Evolutionary conservation across 208 protist species (phyloP).

Genomic region (Vickermania spadyakhi): DNA sequence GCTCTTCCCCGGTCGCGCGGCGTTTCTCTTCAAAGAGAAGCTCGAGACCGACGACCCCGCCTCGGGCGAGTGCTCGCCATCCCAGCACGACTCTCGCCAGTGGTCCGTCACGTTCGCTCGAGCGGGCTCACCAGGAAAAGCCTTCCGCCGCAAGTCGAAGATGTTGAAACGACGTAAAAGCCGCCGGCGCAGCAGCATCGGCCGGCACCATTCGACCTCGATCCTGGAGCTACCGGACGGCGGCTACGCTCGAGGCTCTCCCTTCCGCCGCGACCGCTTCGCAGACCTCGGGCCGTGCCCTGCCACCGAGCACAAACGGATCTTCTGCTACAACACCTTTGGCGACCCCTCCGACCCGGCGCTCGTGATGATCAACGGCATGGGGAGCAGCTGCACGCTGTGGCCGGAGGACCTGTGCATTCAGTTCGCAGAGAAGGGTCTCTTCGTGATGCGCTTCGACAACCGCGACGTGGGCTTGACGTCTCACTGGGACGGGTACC

Average conservation of each 20-base stretch:
- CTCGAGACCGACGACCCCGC: neutral
- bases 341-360: slow-evolving; percentile 38
- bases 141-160: neutral
- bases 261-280: slow-evolving; percentile 35
- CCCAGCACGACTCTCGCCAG: neutral
- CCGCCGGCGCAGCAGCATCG: neutral
- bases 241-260: slow-evolving; percentile 1
- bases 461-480: slow-evolving; percentile 66
- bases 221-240: neutral
- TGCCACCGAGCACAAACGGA: slow-evolving; percentile 33
- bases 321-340: slow-evolving; percentile 53
- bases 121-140: neutral
- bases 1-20: neutral
- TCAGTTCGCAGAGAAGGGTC: slow-evolving; percentile 17
- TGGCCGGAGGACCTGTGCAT: slow-evolving; percentile 26
- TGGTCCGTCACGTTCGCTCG: neutral
- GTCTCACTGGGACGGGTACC: slow-evolving; percentile 32
- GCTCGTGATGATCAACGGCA: slow-evolving; percentile 44
- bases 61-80: neutral
- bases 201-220: neutral
- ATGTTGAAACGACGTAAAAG: neutral
- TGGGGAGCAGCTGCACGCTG: slow-evolving; percentile 10
- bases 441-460: slow-evolving; percentile 65
- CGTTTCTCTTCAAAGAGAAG: neutral
- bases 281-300: slow-evolving; percentile 32